Base-by-base conservation (phyloP, 176 grass and related monocot genomes). In the Leersia perrieri region DNA sequence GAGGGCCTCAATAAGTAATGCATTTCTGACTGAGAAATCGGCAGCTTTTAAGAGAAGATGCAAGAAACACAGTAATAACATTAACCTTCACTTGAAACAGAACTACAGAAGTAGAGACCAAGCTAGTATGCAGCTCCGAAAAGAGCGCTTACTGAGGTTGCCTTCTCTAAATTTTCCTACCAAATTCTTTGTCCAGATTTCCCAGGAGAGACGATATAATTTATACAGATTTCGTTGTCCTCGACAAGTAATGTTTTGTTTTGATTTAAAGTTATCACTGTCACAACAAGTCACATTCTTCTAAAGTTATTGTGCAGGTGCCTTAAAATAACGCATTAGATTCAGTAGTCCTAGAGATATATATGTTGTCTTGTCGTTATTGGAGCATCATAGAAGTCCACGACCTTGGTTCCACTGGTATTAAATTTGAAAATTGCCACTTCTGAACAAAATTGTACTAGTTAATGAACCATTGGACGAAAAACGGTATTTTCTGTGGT, bases 381-480 rank as follows among this genome's bases (percentile, higher is more conserved):
- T 63, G 32, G 25, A 64, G 12, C 8, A 36, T 55, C 66, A 33
- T 28, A n/a, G 7, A 77, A 60, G 42, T 66, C 62, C 38, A 62
- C 7, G 11, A 20, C 57, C 77, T 29, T 15, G 18, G 64, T 63
- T 76, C 72, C n/a, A n/a, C n/a, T n/a, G n/a, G n/a, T 8, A 9
- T 53, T 76, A 70, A 82, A 87, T 76, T 39, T 76, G 63, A 81
- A 45, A 53, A 20, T 20, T 33, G 64, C 85, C 55, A 26, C 9
- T 77, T 82, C 73, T 33, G 72, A 72, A 28, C 9, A 41, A 63
- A 87, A 22, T 66, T 79, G 55, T 28, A 29, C 44, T 49, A 26
- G 34, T 75, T 75, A 23, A 30, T 38, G 49, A 10, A 3, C 22
- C 29, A 34, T 41, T 86, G 45, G 63, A 39, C 36, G n/a, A 10